Evolutionary conservation across 2,329 filamentous ascomycete genomes (phyloP).

Genomic region (Pseudodiploospora longispora): DNA sequence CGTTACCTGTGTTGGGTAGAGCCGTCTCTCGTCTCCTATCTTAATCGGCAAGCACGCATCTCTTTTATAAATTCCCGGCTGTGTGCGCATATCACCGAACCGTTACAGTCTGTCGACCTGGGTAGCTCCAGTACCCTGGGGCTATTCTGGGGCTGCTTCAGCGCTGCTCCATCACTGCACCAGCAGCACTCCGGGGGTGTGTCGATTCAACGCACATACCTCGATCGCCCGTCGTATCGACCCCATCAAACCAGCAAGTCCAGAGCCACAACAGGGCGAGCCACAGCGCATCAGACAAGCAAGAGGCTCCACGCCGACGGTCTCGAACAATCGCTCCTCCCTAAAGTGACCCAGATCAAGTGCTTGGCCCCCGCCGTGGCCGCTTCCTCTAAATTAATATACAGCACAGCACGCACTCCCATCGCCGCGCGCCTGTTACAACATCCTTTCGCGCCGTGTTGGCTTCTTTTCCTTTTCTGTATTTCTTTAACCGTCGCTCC

Average conservation of each 20-base stretch:
- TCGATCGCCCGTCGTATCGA: constrained; percentile 10
- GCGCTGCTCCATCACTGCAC: too few species aligned
- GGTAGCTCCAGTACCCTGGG: too few species aligned
- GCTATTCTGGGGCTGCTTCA: too few species aligned
- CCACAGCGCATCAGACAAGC: background rate
- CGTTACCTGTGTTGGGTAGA: too few species aligned
- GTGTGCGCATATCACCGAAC: too few species aligned
- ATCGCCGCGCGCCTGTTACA: constrained; percentile 6
- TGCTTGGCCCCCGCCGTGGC: constrained; percentile 7
- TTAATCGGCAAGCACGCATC: too few species aligned
- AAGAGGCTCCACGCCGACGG: constrained; percentile 9
- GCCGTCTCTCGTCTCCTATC: too few species aligned
- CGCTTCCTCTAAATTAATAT: constrained; percentile 8
- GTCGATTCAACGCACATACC: constrained; percentile 10
- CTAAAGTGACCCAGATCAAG: constrained; percentile 8
- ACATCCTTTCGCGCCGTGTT: constrained; percentile 6
- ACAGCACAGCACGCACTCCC: constrained; percentile 8
- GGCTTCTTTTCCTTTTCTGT: constrained; percentile 2
- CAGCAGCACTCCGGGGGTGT: constrained; percentile 2
- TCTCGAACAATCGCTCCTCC: constrained; percentile 8
- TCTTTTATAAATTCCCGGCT: too few species aligned
- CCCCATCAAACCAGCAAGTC: constrained; percentile 6
- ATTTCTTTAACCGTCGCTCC: background rate
- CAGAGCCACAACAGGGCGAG: constrained; percentile 6
- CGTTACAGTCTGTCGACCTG: too few species aligned